Evolutionary conservation across 192 early-diverging fungal species (phyloP).

Genomic region (Rhizophlyctis rosea): DNA sequence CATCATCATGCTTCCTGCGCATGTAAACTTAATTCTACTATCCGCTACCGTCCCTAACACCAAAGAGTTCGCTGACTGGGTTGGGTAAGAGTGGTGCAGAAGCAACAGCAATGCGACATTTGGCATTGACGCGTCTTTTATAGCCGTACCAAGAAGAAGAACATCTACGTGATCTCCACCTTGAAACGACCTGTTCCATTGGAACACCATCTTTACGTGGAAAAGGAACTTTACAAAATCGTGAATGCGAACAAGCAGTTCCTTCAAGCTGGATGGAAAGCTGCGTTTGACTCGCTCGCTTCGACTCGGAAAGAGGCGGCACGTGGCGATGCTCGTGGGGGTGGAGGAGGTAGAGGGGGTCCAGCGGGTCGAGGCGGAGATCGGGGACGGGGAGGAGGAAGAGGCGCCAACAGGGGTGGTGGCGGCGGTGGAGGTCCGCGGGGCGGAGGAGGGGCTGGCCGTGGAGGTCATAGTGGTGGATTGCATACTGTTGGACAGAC

Average conservation of each 20-base stretch:
- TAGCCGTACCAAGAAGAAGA: constrained; percentile 91
- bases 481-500: constrained; percentile 21
- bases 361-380: constrained; percentile 31
- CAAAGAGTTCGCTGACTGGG: constrained; percentile 98
- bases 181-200: constrained; percentile 89
- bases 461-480: constrained; percentile 15
- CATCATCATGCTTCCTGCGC: constrained; percentile 96
- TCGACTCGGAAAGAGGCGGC: constrained; percentile 57
- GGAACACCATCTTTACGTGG: constrained; percentile 89
- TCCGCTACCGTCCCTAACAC: constrained; percentile 98
- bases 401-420: constrained; percentile 34
- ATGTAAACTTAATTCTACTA: constrained; percentile 90
- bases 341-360: constrained; percentile 20
- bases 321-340: constrained; percentile 23
- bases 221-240: constrained; percentile 83
- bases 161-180: constrained; percentile 97
- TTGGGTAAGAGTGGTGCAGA: constrained; percentile 74
- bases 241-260: constrained; percentile 76
- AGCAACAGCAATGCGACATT: too few species aligned
- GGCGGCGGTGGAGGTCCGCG: constrained; percentile 32
- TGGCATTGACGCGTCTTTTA: neutral
- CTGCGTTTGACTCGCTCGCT: constrained; percentile 68
- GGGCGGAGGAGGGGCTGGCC: constrained; percentile 45
- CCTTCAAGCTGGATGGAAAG: constrained; percentile 62
- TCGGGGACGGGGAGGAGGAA: constrained; percentile 37